Base-by-base conservation (phyloP, 2,329 filamentous ascomycete genomes). In the Geosmithia putterillii region DNA sequence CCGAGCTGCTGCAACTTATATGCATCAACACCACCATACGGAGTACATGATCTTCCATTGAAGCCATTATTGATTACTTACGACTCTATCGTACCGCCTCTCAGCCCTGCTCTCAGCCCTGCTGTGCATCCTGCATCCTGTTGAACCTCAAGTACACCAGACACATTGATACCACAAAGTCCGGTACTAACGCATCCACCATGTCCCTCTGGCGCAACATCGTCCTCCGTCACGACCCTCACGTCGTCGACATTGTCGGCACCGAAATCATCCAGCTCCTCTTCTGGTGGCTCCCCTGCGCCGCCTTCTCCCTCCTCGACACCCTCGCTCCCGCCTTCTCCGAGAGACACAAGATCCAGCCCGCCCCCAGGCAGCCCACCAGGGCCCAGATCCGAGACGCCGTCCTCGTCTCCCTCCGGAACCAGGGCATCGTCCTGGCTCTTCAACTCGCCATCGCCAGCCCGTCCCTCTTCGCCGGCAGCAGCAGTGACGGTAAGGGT, bases 291-390 rank as follows among this genome's bases (percentile, higher is more conserved):
- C 42, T 67, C 28, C 65, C 65, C 1, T 66, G 61, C 5, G 49
- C 54, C 9, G 22, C 63, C 41, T 74, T 69, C 49, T 55, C 69
- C 20, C 54, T 52, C 1, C 60, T 76, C 14, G 67, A 71, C 48
- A 36, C 46, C 9, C 10, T 68, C 10, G 57, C 63, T n/a, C 73
- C 73, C 0, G 39, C 51, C 8, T 76, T 74, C 49, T 69, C 71
- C 0, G 57, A 58, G 7, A 60, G 59, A 4, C 72, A 76, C 59
- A 76, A 76, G 52, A 67, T 76, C 45, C 73, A 76, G 47, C 69
- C 70, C 0, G 61, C 65, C 0, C 64, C 65, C 1, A 69, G 66
- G 41, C 71, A 74, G 49, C 71, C 73, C 1, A 68, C 63, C 2
- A 36, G 52, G 1, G 48, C 51, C 3, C 68, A 75, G n/a, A 60